A percentile compares a stretch with the other conserved stretches of the same genome.
Evolutionary conservation across 495 filamentous ascomycete species (phyloP).

Genomic region (Penicillium cosmopolitanum): DNA sequence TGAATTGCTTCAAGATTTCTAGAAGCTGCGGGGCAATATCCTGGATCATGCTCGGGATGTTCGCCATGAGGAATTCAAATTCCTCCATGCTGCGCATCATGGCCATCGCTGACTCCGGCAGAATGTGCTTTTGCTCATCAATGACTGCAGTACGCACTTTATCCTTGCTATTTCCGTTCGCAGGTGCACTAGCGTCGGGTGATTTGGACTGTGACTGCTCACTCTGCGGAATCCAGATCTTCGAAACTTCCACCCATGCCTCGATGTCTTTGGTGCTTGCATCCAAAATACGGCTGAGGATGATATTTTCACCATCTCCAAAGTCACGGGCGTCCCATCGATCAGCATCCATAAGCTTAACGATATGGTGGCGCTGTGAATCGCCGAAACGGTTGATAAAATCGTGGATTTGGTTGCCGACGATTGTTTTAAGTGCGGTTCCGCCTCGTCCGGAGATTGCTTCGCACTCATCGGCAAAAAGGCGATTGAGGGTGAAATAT

Average conservation of each 20-base stretch:
- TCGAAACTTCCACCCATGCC: conserved; percentile 70
- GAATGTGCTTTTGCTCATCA: conserved; percentile 82
- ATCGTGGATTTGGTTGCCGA: conserved; percentile 89
- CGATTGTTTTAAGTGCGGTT: conserved; percentile 79
- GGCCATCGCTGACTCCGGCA: conserved; percentile 78
- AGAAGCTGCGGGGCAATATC: conserved; percentile 76
- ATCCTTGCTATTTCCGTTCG: conserved; percentile 67
- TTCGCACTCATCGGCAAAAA: conserved; percentile 97
- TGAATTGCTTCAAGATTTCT: conserved; percentile 85
- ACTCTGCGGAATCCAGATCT: conserved; percentile 66
- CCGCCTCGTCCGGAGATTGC: conserved; percentile 90
- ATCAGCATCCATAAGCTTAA: conserved; percentile 85
- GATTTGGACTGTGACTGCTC: conserved; percentile 30
- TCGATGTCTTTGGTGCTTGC: conserved; percentile 80
- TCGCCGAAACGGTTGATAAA: conserved; percentile 80
- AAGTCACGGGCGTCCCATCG: conserved; percentile 92
- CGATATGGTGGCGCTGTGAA: conserved; percentile 74
- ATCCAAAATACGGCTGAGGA: conserved; percentile 70
- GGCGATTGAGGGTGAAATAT: conserved; percentile 90
- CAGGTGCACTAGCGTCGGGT: conserved; percentile 29
- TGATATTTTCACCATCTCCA: conserved; percentile 61
- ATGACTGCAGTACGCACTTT: conserved; percentile 74
- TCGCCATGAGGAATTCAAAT: conserved; percentile 80
- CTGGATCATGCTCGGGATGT: conserved; percentile 83
- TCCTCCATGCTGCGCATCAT: conserved; percentile 80